Percentiles rank a stretch among this genome's conserved stretches.
phyloP scores from a whole-genome alignment of 2,329 filamentous ascomycete genomes.

The Drechslera avenae region DNA sequence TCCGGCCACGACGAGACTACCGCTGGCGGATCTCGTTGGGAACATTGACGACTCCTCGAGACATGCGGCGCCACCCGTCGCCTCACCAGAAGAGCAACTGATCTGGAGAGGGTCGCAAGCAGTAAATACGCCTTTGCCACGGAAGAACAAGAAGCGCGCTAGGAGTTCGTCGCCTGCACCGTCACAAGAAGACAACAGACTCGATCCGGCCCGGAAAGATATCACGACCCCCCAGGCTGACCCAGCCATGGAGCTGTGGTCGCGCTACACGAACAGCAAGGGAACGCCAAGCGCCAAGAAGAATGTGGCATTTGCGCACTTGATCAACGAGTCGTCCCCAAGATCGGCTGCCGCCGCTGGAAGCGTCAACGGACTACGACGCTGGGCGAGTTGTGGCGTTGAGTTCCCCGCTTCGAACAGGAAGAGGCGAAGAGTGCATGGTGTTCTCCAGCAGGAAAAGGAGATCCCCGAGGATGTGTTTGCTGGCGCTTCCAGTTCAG shows the following conservation, averaged over 20 bases:
- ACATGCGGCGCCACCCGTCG: slow-evolving; percentile 53
- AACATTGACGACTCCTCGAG: slow-evolving; percentile 63
- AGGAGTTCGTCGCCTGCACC: slow-evolving; percentile 54
- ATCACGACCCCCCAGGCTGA: slow-evolving; percentile 54
- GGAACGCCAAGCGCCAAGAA: slow-evolving; percentile 46
- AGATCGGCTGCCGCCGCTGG: slow-evolving; percentile 52
- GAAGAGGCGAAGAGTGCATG: slow-evolving; percentile 50
- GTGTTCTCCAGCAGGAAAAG: slow-evolving; percentile 40
- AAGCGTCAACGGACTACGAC: slow-evolving; percentile 52
- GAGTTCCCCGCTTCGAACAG: slow-evolving; percentile 53
- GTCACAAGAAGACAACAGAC: slow-evolving; percentile 47
- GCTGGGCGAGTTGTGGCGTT: slow-evolving; percentile 58
- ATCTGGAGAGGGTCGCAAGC: slow-evolving; percentile 61
- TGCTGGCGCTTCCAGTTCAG: slow-evolving; percentile 38
- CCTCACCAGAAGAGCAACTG: slow-evolving; percentile 65
- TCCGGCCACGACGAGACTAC: slow-evolving; percentile 62
- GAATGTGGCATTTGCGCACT: slow-evolving; percentile 49
- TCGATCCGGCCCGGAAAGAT: slow-evolving; percentile 28
- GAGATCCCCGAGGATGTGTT: slow-evolving; percentile 36
- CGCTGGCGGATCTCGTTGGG: slow-evolving; percentile 65
- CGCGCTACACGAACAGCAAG: slow-evolving; percentile 50
- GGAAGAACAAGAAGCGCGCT: slow-evolving; percentile 53
- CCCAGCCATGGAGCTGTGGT: slow-evolving; percentile 55
- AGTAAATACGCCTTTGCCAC: slow-evolving; percentile 48
- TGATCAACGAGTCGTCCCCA: slow-evolving; percentile 55